Percentiles rank a stretch among this genome's conserved stretches.
Evolutionary conservation across 2,329 filamentous ascomycete species (phyloP).

Genomic region (Beauveria asiatica): DNA sequence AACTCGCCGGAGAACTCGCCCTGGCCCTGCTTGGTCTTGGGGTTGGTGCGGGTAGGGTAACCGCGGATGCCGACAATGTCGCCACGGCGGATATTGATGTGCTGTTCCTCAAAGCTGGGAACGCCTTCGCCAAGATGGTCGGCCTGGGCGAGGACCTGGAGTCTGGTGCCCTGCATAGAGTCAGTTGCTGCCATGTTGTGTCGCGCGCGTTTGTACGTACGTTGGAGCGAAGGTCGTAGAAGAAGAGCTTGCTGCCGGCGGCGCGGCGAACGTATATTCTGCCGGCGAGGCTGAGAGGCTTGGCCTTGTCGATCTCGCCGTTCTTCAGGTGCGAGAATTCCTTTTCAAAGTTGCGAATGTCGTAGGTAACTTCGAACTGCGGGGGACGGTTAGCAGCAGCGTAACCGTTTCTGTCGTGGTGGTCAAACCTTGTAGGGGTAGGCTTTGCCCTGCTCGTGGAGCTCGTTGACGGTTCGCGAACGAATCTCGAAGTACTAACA

Average conservation of each 20-base stretch:
- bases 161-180: conserved; percentile 44
- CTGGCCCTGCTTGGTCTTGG: conserved; percentile 78
- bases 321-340: conserved; percentile 78
- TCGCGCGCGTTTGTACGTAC: conserved; percentile 13
- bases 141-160: conserved; percentile 89
- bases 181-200: background rate
- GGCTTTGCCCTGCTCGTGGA: conserved; percentile 32
- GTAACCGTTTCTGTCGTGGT: background rate
- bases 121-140: conserved; percentile 63
- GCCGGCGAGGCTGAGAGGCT: conserved; percentile 68
- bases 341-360: conserved; percentile 69
- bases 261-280: conserved; percentile 84
- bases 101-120: conserved; percentile 72
- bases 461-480: conserved; percentile 58
- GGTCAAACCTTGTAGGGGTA: conserved; percentile 69
- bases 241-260: conserved; percentile 76
- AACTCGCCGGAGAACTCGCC: conserved; percentile 66
- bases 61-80: conserved; percentile 68
- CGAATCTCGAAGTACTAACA: conserved; percentile 87
- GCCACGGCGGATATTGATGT: conserved; percentile 79
- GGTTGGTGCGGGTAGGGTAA: conserved; percentile 55
- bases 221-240: conserved; percentile 60
- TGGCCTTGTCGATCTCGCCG: conserved; percentile 71
- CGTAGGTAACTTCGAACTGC: conserved; percentile 72
- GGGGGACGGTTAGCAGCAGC: background rate